Percentiles rank a stretch among this genome's conserved stretches.
phyloP scores from a whole-genome alignment of 495 filamentous ascomycete species.

The Tuber calosporum region DNA sequence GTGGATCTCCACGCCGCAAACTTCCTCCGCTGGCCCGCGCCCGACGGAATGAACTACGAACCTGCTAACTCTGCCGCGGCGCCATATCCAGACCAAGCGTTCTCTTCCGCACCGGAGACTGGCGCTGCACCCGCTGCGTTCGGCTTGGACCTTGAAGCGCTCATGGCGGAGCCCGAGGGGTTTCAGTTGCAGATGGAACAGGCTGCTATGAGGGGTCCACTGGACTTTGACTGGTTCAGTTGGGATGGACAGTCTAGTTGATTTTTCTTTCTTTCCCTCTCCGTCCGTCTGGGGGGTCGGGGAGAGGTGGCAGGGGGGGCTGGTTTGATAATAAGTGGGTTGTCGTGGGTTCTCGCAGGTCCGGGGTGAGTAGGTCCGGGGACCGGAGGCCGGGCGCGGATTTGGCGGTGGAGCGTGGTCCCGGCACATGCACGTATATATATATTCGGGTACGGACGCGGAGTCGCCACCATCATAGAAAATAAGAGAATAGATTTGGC shows the following conservation, averaged over 20 bases:
- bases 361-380: not conserved
- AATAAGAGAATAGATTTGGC: no score
- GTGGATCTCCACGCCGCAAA: constrained; percentile 33
- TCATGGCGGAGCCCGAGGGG: constrained; percentile 38
- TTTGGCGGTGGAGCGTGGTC: constrained; percentile 16
- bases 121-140: not conserved
- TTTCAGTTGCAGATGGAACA: constrained; percentile 40
- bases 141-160: constrained; percentile 32
- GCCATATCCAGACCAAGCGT: not conserved
- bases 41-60: constrained; percentile 8
- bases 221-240: constrained; percentile 41
- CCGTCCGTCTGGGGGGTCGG: not conserved
- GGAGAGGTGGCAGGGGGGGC: not conserved
- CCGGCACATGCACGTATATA: not conserved
- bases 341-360: not conserved
- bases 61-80: not conserved
- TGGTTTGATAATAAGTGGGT: not conserved
- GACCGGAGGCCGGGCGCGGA: not conserved
- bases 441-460: no score
- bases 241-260: constrained; percentile 31
- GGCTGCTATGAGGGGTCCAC: constrained; percentile 31
- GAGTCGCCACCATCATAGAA: no score
- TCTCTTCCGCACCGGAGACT: not conserved
- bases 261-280: not conserved
- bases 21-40: constrained; percentile 34